Evolutionary conservation across 2,329 filamentous ascomycete species (phyloP), one percentile per base, ranked within the genome.

Genomic region (Helotiales sp.): DNA sequence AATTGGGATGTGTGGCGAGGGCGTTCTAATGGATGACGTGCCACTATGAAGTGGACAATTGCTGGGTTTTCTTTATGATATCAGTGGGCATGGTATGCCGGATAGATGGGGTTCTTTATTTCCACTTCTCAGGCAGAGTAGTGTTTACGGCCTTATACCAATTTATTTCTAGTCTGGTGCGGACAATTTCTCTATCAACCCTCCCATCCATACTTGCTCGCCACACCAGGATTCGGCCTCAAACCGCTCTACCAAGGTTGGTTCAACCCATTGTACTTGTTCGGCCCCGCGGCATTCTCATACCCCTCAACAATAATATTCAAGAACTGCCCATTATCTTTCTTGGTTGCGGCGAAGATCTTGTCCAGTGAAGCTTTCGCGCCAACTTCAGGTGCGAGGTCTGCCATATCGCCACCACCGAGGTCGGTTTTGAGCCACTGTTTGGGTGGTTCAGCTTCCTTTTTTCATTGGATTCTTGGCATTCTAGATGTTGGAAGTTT

Each of bases 321-420:
- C 37, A 72, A 84, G 70, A 86, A 89, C 69, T 81, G 86, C 13
- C 83, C 83, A 69, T 78, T 82, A 32, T 79, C 77, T 61, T 79
- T 76, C 3, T 79, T 77, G 0, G 76, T 80, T 8, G 78, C 71
- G 26, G 62, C 74, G 17, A 82, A 70, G 0, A 89, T 76, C 67
- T 87, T 85, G 1, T 79, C 76, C 43, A 80, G 58, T 10, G 62
- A 52, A 7, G 70, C 70, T 22, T 67, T 69, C 1, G 79, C 78
- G 5, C 82, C 81, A 0, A 75, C 72, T 22, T 80, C 78, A 2
- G 80, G 76, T 0, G 78, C 73, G 1, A 85, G 73, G 70, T 85
- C 81, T 5, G 83, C 82, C 7, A 72, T 55, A 0, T 75, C 59
- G 28, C 32, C 32, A 22, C 77, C 75, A 11, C 81, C 82, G 22